A percentile compares a stretch with the other conserved stretches of the same genome.
phyloP scores from a whole-genome alignment of 73 alveolate genomes.

The Paramecium octaurelia region DNA sequence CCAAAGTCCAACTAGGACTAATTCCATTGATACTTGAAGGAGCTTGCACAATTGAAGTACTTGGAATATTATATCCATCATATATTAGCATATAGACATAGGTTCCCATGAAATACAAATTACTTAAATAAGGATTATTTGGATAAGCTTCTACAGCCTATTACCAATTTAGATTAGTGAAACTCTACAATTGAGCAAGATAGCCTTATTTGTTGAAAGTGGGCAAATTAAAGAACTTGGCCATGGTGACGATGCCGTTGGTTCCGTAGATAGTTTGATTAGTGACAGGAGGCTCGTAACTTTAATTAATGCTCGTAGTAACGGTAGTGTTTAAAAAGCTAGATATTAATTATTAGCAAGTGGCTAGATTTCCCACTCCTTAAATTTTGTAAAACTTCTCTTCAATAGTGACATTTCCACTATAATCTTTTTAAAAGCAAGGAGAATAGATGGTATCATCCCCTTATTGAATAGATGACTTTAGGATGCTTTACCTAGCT shows the following conservation, averaged over 20 bases:
- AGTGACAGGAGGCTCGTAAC: conserved; percentile 1
- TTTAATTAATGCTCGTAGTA: not conserved
- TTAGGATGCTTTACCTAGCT: conserved; percentile 33
- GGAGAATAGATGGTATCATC: conserved; percentile 4
- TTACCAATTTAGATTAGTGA: not conserved
- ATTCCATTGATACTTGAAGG: not conserved
- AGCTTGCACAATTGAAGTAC: not conserved
- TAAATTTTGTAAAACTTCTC: not conserved
- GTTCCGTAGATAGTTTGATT: conserved; percentile 10
- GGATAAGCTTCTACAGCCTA: not conserved
- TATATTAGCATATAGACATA: not conserved
- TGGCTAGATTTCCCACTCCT: conserved; percentile 7
- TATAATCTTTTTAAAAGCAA: conserved; percentile 23
- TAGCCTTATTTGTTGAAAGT: not conserved
- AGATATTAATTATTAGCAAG: not conserved
- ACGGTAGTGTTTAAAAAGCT: not conserved
- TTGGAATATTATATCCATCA: conserved; percentile 1
- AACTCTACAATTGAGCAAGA: not conserved
- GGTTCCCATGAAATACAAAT: not conserved
- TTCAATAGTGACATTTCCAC: not conserved
- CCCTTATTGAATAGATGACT: not conserved
- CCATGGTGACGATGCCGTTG: conserved; percentile 43
- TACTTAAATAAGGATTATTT: not conserved
- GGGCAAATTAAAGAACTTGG: not conserved
- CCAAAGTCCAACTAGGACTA: conserved; percentile 29